Conservation (phyloP, 202 grass and related monocot species). For the Elaeis oleifera region DNA sequence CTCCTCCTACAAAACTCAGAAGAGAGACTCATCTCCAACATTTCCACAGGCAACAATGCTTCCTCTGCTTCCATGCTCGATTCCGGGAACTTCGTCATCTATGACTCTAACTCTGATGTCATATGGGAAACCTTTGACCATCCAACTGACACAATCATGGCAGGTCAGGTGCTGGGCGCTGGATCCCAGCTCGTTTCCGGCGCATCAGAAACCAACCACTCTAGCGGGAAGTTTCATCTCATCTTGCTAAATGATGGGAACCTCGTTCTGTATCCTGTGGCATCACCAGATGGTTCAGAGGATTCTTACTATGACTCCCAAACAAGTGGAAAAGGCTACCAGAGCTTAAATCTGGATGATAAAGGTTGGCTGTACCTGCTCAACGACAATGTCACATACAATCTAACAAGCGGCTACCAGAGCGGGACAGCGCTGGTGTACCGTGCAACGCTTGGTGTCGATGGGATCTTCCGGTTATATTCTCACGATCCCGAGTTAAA, state of each 20-base stretch:
- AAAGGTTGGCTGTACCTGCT: slow-evolving; percentile 25
- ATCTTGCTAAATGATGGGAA: slow-evolving; percentile 33
- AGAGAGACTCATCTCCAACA: background rate
- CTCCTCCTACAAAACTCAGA: background rate
- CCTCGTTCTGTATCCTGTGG: slow-evolving; percentile 33
- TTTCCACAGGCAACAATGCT: background rate
- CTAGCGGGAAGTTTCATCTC: slow-evolving; percentile 35
- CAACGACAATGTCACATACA: background rate
- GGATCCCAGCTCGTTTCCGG: slow-evolving; percentile 31
- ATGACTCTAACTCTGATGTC: background rate
- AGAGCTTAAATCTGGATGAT: slow-evolving; percentile 15
- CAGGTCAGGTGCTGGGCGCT: slow-evolving; percentile 16
- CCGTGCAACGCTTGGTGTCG: slow-evolving; percentile 22
- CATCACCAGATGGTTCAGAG: slow-evolving; percentile 2
- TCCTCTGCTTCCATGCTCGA: slow-evolving; percentile 20
- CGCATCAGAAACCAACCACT: slow-evolving; percentile 4
- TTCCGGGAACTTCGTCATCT: slow-evolving; percentile 35
- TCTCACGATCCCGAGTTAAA: slow-evolving; percentile 17
- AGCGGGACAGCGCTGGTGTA: background rate
- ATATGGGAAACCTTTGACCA: slow-evolving; percentile 17
- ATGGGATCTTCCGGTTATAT: slow-evolving; percentile 29
- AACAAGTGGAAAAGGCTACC: background rate
- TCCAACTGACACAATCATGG: slow-evolving; percentile 33
- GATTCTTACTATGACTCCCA: slow-evolving; percentile 26
- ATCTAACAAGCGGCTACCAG: too few species aligned